These are phyloP conservation scores for Serendipita sp. DNA, from an alignment of 768 basidiomycete genomes.

Conservation along the genomic window DNA sequence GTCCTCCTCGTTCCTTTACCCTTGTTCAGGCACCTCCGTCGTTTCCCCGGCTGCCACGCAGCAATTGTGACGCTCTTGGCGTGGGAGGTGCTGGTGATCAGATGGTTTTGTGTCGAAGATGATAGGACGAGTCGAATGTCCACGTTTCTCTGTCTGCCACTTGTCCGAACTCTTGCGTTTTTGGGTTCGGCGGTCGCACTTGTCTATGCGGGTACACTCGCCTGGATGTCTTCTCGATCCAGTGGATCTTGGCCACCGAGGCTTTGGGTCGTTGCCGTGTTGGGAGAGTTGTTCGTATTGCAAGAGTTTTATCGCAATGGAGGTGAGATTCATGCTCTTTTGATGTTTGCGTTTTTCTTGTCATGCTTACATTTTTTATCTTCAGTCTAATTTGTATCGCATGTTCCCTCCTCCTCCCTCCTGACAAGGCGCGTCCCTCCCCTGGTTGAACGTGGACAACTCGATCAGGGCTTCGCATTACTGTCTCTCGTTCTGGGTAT, in stretches of 20 bases:
- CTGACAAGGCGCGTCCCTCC: no score
- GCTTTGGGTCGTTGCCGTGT: not conserved
- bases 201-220: not conserved
- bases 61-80: not conserved
- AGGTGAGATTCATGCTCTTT: not conserved
- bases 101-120: not conserved
- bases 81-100: not conserved
- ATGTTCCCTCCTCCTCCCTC: no score
- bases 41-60: constrained; percentile 1
- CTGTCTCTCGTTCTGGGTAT: no score
- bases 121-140: not conserved
- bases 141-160: not conserved
- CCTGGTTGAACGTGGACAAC: no score
- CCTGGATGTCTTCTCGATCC: not conserved
- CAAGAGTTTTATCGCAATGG: constrained; percentile 7
- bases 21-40: not conserved
- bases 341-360: no score
- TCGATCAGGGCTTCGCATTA: no score
- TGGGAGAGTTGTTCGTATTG: not conserved
- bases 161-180: not conserved
- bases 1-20: not conserved
- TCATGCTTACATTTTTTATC: no score
- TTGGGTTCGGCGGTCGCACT: not conserved
- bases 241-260: not conserved
- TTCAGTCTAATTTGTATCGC: no score